phyloP scores from a whole-genome alignment of 106 monocot species.

The Dendrobium huoshanense region DNA sequence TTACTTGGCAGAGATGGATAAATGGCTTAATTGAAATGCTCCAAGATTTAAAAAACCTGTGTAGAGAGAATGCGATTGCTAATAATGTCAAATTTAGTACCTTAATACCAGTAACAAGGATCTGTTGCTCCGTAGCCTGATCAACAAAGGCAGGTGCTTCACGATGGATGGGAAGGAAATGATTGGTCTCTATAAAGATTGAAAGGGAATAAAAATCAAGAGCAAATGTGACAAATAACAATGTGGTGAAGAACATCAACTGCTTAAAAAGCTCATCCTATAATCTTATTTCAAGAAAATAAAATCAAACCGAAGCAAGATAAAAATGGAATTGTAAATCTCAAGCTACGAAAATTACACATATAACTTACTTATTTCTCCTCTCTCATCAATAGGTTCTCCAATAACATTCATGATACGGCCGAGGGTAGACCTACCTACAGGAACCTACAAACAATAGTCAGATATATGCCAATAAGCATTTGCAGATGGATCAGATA shows the following conservation, averaged over 20 bases:
- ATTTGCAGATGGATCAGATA: no score
- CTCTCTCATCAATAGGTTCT: conserved; percentile 79
- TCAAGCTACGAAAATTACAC: background rate
- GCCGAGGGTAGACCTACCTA: conserved; percentile 74
- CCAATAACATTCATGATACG: conserved; percentile 86
- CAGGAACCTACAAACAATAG: conserved; percentile 47
- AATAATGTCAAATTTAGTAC: conserved; percentile 14
- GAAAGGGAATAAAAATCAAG: background rate
- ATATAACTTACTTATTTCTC: conserved; percentile 58
- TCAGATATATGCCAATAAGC: background rate
- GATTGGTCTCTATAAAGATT: conserved; percentile 40
- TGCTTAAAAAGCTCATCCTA: no score
- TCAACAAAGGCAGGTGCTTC: conserved; percentile 79
- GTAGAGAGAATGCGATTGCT: background rate
- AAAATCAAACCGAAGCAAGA: background rate
- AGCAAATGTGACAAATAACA: no score
- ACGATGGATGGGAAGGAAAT: conserved; percentile 79
- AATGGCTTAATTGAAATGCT: background rate
- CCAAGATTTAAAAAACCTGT: no score
- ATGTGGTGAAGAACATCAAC: no score
- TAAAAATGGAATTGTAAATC: background rate
- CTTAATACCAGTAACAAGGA: conserved; percentile 89
- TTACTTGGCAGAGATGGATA: background rate
- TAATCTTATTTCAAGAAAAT: background rate
- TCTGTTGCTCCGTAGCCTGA: conserved; percentile 77